Evolutionary conservation across 1,284 basidiomycete species (phyloP).

Genomic region (Ustilago xerochloae): DNA sequence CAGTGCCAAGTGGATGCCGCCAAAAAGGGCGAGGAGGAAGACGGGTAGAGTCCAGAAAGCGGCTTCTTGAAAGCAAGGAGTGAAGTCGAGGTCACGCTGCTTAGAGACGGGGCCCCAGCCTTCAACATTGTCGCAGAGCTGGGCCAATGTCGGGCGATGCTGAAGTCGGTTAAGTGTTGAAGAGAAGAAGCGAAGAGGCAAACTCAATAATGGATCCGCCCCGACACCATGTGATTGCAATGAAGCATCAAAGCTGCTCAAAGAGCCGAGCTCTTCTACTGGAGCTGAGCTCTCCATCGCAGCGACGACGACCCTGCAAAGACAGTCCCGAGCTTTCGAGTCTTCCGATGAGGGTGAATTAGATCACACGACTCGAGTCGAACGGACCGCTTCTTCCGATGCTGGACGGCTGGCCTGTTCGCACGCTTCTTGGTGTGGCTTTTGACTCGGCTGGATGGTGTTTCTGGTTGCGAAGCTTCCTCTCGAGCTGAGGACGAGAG

Average conservation of each 20-base stretch:
- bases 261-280: constrained; percentile 30
- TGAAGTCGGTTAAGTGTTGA: constrained; percentile 20
- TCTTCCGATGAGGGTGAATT: not conserved
- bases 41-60: constrained; percentile 54
- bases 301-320: not conserved
- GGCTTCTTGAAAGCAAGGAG: constrained; percentile 83
- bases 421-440: no score
- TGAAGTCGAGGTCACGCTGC: constrained; percentile 79
- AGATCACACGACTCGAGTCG: not conserved
- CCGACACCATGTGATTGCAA: constrained; percentile 23
- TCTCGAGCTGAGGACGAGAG: not conserved
- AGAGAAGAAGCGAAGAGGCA: constrained; percentile 32
- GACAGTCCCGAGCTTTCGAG: no score
- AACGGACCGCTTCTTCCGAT: not conserved
- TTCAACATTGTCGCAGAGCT: constrained; percentile 50
- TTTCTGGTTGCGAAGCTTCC: not conserved
- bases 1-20: constrained; percentile 32
- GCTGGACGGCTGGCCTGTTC: not conserved
- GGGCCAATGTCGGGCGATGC: constrained; percentile 4
- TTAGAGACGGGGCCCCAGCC: constrained; percentile 76
- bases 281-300: constrained; percentile 26
- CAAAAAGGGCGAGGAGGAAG: constrained; percentile 52
- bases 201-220: constrained; percentile 20
- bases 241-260: constrained; percentile 22
- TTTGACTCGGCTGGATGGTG: no score